A percentile compares a stretch with the other conserved stretches of the same genome.
Conservation (phyloP, 2,329 filamentous ascomycete species). For the Penicillium janthinellum region DNA sequence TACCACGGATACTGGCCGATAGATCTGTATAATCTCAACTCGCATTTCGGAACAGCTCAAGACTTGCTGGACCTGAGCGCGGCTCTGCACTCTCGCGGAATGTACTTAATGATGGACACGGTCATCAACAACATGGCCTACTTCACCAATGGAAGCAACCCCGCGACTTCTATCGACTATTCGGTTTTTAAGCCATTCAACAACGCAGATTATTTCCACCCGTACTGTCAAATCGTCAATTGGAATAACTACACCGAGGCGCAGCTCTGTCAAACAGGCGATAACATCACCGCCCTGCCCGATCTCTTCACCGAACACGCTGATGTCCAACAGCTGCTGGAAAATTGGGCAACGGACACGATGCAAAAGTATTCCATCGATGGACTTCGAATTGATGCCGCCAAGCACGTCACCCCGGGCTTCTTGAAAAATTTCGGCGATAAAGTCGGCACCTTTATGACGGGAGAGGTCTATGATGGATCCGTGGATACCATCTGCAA, state of each 20-base stretch:
- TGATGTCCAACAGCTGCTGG: constrained; percentile 41
- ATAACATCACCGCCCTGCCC: constrained; percentile 49
- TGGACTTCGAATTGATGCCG: constrained; percentile 54
- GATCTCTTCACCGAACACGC: constrained; percentile 51
- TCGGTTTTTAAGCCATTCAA: constrained; percentile 29
- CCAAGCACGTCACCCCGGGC: constrained; percentile 47
- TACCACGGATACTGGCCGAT: constrained; percentile 56
- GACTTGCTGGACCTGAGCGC: constrained; percentile 51
- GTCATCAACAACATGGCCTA: constrained; percentile 18
- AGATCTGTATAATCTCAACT: constrained; percentile 52
- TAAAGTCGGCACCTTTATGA: constrained; percentile 44
- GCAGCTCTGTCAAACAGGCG: constrained; percentile 24
- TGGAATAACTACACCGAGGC: constrained; percentile 35
- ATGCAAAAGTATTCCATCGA: constrained; percentile 51
- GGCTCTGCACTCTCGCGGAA: constrained; percentile 50
- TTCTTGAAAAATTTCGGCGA: constrained; percentile 44
- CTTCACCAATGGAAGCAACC: constrained; percentile 31
- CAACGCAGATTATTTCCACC: constrained; percentile 36
- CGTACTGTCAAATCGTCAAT: constrained; percentile 33
- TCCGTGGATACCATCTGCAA: constrained; percentile 40
- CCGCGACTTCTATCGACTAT: constrained; percentile 28
- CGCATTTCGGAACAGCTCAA: constrained; percentile 51
- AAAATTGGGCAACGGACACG: constrained; percentile 44
- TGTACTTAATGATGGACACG: constrained; percentile 43
- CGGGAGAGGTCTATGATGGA: constrained; percentile 49